phyloP scores from a whole-genome alignment of 169 alveolate species.

The Neospora caninum region DNA sequence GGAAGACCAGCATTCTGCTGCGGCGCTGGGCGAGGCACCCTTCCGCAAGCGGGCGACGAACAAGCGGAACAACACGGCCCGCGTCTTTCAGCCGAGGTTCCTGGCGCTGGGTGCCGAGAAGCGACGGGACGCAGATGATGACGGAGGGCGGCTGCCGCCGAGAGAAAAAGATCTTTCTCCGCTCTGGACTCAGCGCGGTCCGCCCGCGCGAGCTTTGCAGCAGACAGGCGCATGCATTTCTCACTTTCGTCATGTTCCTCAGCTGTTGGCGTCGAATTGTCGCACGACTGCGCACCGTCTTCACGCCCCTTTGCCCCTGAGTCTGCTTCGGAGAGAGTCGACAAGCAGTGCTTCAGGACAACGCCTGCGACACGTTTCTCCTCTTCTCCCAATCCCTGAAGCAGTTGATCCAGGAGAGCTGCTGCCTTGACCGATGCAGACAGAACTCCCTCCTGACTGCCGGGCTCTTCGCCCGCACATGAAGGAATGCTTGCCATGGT shows the following conservation, averaged over 20 bases:
- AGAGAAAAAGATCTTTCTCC: not conserved
- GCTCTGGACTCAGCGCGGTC: not conserved
- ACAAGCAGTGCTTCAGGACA: not conserved
- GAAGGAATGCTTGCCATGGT: too few species aligned
- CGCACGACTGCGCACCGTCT: not conserved
- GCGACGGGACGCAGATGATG: not conserved
- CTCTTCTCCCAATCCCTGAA: slow-evolving; percentile 15
- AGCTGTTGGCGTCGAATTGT: not conserved
- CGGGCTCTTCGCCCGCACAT: not conserved
- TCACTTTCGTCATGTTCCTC: not conserved
- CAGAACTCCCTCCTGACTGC: not conserved
- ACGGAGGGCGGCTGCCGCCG: slow-evolving; percentile 16
- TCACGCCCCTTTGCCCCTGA: not conserved
- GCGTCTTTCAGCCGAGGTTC: not conserved
- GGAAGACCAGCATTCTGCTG: not conserved
- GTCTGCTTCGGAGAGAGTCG: not conserved
- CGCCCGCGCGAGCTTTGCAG: not conserved
- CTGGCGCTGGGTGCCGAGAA: not conserved
- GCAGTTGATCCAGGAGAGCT: not conserved
- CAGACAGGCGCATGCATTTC: not conserved
- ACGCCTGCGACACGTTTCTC: not conserved
- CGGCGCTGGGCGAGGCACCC: not conserved
- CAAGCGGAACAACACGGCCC: slow-evolving; percentile 10
- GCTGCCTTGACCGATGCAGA: not conserved
- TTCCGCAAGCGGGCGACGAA: not conserved